A percentile compares a stretch with the other conserved stretches of the same genome.
phyloP scores from a whole-genome alignment of 2,329 filamentous ascomycete species.

The Fusarium subglutinans region DNA sequence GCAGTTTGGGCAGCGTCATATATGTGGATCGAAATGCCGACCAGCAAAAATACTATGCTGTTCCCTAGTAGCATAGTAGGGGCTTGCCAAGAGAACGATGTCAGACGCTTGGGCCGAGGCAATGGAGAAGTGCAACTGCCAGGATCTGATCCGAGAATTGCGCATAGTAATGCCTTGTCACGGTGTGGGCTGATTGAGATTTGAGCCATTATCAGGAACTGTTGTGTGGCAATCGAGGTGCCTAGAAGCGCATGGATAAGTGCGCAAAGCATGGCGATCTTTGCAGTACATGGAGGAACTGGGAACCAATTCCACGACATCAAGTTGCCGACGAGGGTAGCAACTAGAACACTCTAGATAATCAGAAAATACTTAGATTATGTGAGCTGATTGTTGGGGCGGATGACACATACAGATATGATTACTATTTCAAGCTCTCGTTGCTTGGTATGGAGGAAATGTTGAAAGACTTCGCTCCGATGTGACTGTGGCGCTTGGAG shows the following conservation, averaged over 20 bases:
- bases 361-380: background rate
- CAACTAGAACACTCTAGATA: background rate
- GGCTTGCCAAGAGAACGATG: background rate
- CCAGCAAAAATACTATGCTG: background rate
- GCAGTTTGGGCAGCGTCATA: background rate
- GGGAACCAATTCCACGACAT: background rate
- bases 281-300: background rate
- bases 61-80: background rate
- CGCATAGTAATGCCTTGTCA: background rate
- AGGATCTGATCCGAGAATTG: background rate
- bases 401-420: background rate
- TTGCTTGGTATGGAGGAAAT: background rate
- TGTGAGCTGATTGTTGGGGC: rapidly evolving
- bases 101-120: background rate
- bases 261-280: background rate
- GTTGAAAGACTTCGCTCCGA: background rate
- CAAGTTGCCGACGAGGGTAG: background rate
- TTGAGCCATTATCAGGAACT: background rate
- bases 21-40: background rate
- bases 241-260: background rate
- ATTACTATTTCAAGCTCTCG: background rate
- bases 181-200: background rate
- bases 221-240: background rate
- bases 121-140: background rate
- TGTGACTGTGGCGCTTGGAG: background rate